A percentile compares a stretch with the other conserved stretches of the same genome.
phyloP scores from a whole-genome alignment of 495 filamentous ascomycete genomes.

The Darksidea phi region DNA sequence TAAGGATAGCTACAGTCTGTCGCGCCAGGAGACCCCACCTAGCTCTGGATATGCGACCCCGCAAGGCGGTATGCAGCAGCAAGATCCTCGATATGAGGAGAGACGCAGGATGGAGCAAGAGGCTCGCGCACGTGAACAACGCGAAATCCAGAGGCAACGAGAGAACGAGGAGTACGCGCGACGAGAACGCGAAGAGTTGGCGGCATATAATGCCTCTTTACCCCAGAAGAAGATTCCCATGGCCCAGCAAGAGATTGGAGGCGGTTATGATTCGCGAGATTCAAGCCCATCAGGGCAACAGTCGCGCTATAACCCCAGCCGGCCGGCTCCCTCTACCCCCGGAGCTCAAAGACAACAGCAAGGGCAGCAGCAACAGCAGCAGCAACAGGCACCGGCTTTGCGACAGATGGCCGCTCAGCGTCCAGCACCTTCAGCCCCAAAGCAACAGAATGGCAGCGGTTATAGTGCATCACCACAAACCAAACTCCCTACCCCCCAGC shows the following conservation, averaged over 20 bases:
- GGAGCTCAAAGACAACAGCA: conserved; percentile 49
- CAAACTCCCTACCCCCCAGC: conserved; percentile 41
- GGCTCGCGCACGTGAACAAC: conserved; percentile 40
- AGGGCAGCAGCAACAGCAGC: conserved; percentile 51
- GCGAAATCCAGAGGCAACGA: conserved; percentile 54
- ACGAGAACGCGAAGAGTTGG: conserved; percentile 65
- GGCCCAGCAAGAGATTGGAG: conserved; percentile 79
- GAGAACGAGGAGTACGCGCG: conserved; percentile 54
- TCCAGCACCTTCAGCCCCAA: conserved; percentile 59
- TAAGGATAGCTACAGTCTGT: conserved; percentile 48
- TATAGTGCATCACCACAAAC: conserved; percentile 26
- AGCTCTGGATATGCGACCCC: conserved; percentile 21
- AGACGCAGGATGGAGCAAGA: conserved; percentile 34
- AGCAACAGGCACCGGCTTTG: conserved; percentile 47
- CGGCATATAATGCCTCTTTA: conserved; percentile 82
- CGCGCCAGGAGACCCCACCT: conserved; percentile 29
- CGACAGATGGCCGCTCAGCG: conserved; percentile 55
- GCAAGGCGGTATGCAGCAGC: conserved; percentile 24
- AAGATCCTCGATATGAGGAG: conserved; percentile 25
- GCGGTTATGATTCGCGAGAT: conserved; percentile 47
- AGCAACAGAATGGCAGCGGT: conserved; percentile 37
- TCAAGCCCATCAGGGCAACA: conserved; percentile 41
- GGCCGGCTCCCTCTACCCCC: conserved; percentile 64
- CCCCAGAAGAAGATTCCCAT: conserved; percentile 71
- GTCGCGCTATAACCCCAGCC: conserved; percentile 76